These are phyloP conservation scores for Tricholomella constricta DNA, from an alignment of 768 basidiomycete species.

Conservation along the genomic window DNA sequence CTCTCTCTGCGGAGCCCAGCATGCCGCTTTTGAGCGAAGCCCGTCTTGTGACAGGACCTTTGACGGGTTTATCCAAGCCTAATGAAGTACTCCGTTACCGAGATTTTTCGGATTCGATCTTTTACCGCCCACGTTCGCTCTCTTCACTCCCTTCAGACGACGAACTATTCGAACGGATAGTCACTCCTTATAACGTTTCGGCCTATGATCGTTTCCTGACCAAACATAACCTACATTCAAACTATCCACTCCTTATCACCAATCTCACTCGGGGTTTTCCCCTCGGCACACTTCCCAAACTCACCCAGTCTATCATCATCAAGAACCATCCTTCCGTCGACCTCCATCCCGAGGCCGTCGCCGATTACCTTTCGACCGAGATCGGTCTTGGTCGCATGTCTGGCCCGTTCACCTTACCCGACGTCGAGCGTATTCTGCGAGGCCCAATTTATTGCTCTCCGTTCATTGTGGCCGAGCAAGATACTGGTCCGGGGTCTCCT, in stretches of 20 bases:
- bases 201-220: constrained; percentile 9
- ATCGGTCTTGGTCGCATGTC: neutral
- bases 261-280: constrained; percentile 27
- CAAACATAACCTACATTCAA: neutral
- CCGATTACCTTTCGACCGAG: neutral
- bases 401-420: neutral
- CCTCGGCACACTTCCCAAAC: constrained; percentile 22
- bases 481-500: constrained; percentile 5
- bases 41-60: constrained; percentile 4
- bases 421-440: constrained; percentile 21
- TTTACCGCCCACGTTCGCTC: neutral
- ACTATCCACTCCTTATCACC: constrained; percentile 16
- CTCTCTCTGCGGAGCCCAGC: constrained; percentile 19
- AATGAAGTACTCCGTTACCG: neutral
- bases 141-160: neutral
- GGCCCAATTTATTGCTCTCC: constrained; percentile 29
- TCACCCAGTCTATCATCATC: neutral
- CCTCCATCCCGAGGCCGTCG: neutral
- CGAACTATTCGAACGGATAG: constrained; percentile 1
- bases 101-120: neutral
- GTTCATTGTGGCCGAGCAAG: constrained; percentile 14
- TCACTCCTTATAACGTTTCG: constrained; percentile 18
- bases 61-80: constrained; percentile 6
- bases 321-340: neutral
- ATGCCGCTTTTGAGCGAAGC: constrained; percentile 14